Evolutionary conservation across 164 flowering plant genomes (phyloP).

Genomic region (Kalanchoe fedtschenkoi): DNA sequence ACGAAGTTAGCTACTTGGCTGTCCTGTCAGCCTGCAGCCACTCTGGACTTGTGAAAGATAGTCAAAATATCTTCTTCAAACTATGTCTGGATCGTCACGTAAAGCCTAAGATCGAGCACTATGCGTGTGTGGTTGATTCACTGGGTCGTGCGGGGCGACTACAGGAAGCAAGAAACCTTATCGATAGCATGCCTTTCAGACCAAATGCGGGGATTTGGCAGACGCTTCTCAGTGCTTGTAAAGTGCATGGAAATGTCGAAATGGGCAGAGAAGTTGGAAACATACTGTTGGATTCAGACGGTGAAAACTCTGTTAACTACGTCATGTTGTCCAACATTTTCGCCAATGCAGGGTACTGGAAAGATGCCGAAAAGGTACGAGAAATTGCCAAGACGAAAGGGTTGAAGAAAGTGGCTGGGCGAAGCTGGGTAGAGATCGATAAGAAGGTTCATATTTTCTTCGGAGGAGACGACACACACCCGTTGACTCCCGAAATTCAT

Average conservation of each 20-base stretch:
- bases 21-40: slow-evolving; percentile 81
- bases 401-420: slow-evolving; percentile 61
- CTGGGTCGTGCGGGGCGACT: slow-evolving; percentile 70
- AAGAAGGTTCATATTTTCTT: slow-evolving; percentile 54
- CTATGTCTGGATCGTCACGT: slow-evolving; percentile 21
- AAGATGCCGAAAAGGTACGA: slow-evolving; percentile 44
- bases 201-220: slow-evolving; percentile 70
- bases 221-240: slow-evolving; percentile 72
- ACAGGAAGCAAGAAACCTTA: slow-evolving; percentile 50
- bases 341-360: slow-evolving; percentile 61
- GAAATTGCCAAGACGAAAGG: slow-evolving; percentile 40
- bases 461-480: slow-evolving; percentile 60
- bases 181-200: slow-evolving; percentile 48
- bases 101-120: slow-evolving; percentile 63
- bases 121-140: slow-evolving; percentile 75
- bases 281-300: slow-evolving; percentile 45
- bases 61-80: slow-evolving; percentile 42
- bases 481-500: slow-evolving; percentile 31
- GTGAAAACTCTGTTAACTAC: slow-evolving; percentile 57
- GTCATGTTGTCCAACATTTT: slow-evolving; percentile 67
- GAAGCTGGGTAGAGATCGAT: slow-evolving; percentile 72
- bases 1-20: slow-evolving; percentile 64
- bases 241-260: slow-evolving; percentile 53
- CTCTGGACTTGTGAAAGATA: slow-evolving; percentile 53
- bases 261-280: slow-evolving; percentile 57